Evolutionary conservation across 2,329 filamentous ascomycete genomes (phyloP).

Genomic region (Aspergillus sp.): DNA sequence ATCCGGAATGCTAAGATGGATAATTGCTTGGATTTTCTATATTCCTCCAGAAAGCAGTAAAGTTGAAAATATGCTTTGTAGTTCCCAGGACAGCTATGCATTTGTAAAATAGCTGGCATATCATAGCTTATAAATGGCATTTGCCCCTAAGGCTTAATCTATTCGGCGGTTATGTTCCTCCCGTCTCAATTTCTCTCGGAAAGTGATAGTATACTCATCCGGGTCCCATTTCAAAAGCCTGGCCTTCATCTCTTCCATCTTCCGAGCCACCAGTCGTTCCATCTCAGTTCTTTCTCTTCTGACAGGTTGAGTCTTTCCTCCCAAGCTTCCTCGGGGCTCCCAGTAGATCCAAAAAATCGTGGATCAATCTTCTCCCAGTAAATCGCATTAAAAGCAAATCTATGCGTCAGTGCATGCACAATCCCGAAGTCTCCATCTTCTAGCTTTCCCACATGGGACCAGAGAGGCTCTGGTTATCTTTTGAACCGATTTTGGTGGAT

Average conservation of each 20-base stretch:
- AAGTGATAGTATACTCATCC: slow-evolving; percentile 5
- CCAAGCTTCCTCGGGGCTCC: slow-evolving; percentile 3
- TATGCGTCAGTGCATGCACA: slow-evolving; percentile 3
- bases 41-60: too few relatives aligned
- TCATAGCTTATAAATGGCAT: too few relatives aligned
- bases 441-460: slow-evolving; percentile 4
- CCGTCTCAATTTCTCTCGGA: neutral
- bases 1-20: too few relatives aligned
- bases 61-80: too few relatives aligned
- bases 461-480: slow-evolving; percentile 8
- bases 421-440: slow-evolving; percentile 10
- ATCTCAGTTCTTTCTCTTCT: slow-evolving; percentile 3
- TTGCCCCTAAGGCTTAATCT: too few relatives aligned
- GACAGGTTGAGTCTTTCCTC: slow-evolving; percentile 6
- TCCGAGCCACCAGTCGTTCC: slow-evolving; percentile 5
- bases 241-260: slow-evolving; percentile 7
- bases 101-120: too few relatives aligned
- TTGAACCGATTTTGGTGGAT: slow-evolving; percentile 4
- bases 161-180: too few relatives aligned
- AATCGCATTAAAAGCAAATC: slow-evolving; percentile 9
- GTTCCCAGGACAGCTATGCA: too few relatives aligned
- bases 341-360: slow-evolving; percentile 5
- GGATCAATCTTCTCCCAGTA: slow-evolving; percentile 9
- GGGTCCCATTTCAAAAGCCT: slow-evolving; percentile 8
- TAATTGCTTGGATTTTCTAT: too few relatives aligned